Conservation (phyloP, 129 eudicot species). For the Artemisia argyi region DNA sequence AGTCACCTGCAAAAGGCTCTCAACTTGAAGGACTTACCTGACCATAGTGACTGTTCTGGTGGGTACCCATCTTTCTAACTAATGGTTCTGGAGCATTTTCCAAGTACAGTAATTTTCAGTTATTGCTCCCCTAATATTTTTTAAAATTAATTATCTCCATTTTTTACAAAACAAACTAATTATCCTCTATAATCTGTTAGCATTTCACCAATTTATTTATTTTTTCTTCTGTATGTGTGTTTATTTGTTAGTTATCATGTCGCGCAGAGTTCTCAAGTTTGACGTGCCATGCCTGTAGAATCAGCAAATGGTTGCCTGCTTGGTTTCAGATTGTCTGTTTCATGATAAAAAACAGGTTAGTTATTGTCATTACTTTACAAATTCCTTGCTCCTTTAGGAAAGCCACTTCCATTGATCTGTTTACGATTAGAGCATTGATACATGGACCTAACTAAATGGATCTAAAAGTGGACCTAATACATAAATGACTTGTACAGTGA, state of each 20-base stretch:
- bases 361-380: conserved; percentile 1
- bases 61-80: neutral
- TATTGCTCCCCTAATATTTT: conserved; percentile 9
- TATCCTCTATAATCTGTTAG: conserved; percentile 4
- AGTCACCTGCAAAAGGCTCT: conserved; percentile 20
- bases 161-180: neutral
- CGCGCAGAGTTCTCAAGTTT: neutral
- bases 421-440: no score
- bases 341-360: conserved; percentile 16
- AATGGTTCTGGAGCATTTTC: conserved; percentile 2
- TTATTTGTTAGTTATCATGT: conserved; percentile 1
- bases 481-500: no score
- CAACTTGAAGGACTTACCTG: conserved; percentile 5
- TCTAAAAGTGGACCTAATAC: no score
- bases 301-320: neutral
- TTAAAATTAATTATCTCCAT: neutral
- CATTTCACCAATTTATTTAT: conserved; percentile 1
- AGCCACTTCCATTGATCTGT: neutral
- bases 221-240: conserved; percentile 7
- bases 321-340: conserved; percentile 18
- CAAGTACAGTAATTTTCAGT: neutral
- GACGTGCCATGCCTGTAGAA: conserved; percentile 7
- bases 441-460: no score
- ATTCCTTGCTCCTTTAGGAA: neutral
- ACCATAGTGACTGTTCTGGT: neutral